Conservation (phyloP, 208 protist species). For the Crithidia fasciculata region DNA sequence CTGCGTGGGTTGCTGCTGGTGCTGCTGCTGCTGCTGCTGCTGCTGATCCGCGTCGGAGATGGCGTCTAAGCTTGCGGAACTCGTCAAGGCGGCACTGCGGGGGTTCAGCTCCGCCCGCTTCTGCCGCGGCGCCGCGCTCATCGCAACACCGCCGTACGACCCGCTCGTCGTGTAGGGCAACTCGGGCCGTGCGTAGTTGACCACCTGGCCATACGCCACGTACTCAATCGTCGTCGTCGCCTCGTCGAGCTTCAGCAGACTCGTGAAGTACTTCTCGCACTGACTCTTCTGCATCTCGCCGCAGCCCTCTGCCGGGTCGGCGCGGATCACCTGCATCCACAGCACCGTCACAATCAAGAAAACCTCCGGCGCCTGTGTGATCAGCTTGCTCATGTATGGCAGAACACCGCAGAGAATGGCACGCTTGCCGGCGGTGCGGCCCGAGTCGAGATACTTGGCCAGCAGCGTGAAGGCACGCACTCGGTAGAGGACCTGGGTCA, state of each 20-base stretch:
- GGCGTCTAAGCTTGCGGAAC: constrained; percentile 32
- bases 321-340: constrained; percentile 87
- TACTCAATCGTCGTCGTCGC: constrained; percentile 88
- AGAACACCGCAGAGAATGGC: constrained; percentile 97
- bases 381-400: constrained; percentile 97
- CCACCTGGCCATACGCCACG: constrained; percentile 69
- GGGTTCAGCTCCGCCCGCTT: constrained; percentile 32
- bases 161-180: constrained; percentile 8
- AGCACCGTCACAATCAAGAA: constrained; percentile 81
- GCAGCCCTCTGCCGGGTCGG: constrained; percentile 60
- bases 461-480: constrained; percentile 96
- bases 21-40: constrained; percentile 4
- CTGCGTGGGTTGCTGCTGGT: constrained; percentile 19
- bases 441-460: constrained; percentile 96
- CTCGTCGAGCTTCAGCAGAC: constrained; percentile 71
- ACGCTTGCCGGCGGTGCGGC: constrained; percentile 95
- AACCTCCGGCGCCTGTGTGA: constrained; percentile 83
- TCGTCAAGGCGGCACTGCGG: constrained; percentile 14
- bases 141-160: background rate
- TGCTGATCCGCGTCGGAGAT: background rate
- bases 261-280: constrained; percentile 74
- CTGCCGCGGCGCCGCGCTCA: constrained; percentile 11
- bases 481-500: constrained; percentile 93
- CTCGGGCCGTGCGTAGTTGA: constrained; percentile 26
- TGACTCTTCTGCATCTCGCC: constrained; percentile 61